Evolutionary conservation across 306 rosid species (phyloP).

Genomic region (Vicia faba): DNA sequence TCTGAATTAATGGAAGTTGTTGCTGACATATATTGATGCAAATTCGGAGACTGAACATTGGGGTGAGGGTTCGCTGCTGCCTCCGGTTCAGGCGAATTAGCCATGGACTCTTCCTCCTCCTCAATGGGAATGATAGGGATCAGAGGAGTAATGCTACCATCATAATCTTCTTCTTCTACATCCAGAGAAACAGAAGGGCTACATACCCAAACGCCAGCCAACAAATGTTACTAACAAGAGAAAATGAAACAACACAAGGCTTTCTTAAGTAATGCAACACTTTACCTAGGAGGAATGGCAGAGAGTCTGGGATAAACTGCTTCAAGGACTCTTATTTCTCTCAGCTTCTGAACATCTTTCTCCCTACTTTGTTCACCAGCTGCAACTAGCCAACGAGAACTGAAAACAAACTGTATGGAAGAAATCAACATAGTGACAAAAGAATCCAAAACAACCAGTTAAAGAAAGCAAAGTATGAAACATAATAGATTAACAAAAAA

Average conservation of each 20-base stretch:
- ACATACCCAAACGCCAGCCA: constrained; percentile 19
- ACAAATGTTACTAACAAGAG: constrained; percentile 28
- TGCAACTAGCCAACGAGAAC: constrained; percentile 52
- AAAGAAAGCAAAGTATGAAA: constrained; percentile 1
- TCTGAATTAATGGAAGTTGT: constrained; percentile 19
- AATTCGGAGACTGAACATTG: constrained; percentile 34
- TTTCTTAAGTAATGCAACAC: constrained; percentile 18
- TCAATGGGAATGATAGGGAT: constrained; percentile 68
- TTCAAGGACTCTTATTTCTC: constrained; percentile 71
- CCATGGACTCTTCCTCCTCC: constrained; percentile 57
- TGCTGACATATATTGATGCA: constrained; percentile 23
- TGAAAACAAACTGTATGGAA: constrained; percentile 54
- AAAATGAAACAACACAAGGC: not conserved
- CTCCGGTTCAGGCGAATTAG: constrained; percentile 35
- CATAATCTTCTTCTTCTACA: constrained; percentile 49
- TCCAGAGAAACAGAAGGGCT: constrained; percentile 63
- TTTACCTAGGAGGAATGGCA: constrained; percentile 71
- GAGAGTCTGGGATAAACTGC: constrained; percentile 73
- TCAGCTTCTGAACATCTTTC: constrained; percentile 47
- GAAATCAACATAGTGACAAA: constrained; percentile 19
- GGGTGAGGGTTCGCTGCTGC: constrained; percentile 22
- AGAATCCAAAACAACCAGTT: constrained; percentile 7
- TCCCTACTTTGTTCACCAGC: constrained; percentile 80
- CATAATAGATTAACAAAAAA: not conserved
- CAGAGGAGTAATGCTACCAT: constrained; percentile 57